These are phyloP conservation scores for Smallanthus sonchifolius DNA, from an alignment of 129 eudicot species.

Conservation along the genomic window DNA sequence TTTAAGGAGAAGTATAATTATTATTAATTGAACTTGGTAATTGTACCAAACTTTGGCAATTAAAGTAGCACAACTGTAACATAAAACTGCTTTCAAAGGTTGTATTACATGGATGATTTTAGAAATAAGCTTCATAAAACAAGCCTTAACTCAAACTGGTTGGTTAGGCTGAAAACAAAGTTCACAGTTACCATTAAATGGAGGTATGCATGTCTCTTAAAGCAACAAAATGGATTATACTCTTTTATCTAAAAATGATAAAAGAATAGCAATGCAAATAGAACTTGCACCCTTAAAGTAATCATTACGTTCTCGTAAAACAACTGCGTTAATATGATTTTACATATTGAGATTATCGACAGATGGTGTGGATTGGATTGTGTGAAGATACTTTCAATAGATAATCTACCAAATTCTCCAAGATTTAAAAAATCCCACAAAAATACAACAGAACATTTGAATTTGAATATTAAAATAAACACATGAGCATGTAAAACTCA, in stretches of 20 bases:
- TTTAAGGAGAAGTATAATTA: neutral
- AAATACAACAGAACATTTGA: neutral
- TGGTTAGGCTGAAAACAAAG: neutral
- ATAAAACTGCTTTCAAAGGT: neutral
- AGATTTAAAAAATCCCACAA: neutral
- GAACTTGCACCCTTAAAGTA: neutral
- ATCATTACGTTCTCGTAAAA: slow-evolving; percentile 3
- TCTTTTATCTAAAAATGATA: neutral
- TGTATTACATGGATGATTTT: neutral
- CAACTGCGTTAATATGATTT: neutral
- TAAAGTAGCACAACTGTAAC: neutral
- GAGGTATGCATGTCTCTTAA: neutral
- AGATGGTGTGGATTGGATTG: neutral
- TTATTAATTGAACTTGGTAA: too few species aligned
- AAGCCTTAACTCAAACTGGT: slow-evolving; percentile 3
- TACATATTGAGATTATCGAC: neutral
- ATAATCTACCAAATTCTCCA: neutral
- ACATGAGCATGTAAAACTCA: neutral
- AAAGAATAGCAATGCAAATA: neutral
- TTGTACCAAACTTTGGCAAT: neutral
- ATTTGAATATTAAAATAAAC: neutral
- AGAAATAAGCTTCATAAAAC: slow-evolving; percentile 8
- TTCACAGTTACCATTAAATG: neutral
- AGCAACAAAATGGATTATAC: neutral
- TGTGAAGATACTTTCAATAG: neutral